phyloP scores from a whole-genome alignment of 2,329 filamentous ascomycete genomes.

The Apiospora marii region DNA sequence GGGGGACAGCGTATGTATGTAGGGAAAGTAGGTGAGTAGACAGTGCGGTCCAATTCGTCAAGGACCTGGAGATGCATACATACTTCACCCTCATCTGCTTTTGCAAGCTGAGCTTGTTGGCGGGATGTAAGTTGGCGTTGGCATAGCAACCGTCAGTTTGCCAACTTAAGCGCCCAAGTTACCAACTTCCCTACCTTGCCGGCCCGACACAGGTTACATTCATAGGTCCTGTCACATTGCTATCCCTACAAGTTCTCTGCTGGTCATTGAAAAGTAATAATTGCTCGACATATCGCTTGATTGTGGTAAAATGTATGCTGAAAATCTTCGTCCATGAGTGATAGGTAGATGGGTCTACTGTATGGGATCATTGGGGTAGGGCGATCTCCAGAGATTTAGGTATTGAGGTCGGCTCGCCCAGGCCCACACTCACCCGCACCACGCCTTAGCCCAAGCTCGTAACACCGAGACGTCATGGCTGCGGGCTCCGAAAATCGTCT shows the following conservation, averaged over 20 bases:
- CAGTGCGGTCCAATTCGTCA: not conserved
- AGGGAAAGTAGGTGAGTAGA: not conserved
- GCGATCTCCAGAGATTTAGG: not conserved
- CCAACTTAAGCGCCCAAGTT: conserved; percentile 6
- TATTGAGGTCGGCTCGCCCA: not conserved
- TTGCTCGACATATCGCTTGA: no score
- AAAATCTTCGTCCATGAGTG: no score
- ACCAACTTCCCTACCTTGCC: not conserved
- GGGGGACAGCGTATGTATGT: not conserved
- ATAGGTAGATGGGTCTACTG: no score
- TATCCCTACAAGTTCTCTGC: not conserved
- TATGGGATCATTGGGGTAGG: not conserved
- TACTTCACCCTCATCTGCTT: not conserved
- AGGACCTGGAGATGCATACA: not conserved
- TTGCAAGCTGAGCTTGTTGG: conserved; percentile 2
- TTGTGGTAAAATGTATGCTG: no score
- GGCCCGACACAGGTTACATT: not conserved
- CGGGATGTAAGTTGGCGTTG: not conserved
- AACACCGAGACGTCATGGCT: conserved; percentile 17
- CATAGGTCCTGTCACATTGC: not conserved
- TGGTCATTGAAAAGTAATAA: not conserved
- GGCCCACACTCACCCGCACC: not conserved
- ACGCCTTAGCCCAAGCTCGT: conserved; percentile 1
- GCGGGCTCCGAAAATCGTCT: not conserved
- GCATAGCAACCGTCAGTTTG: not conserved